Evolutionary conservation across 768 basidiomycete species (phyloP), one percentile per base, ranked within the genome.

Genomic region (Scleroderma citrinum): DNA sequence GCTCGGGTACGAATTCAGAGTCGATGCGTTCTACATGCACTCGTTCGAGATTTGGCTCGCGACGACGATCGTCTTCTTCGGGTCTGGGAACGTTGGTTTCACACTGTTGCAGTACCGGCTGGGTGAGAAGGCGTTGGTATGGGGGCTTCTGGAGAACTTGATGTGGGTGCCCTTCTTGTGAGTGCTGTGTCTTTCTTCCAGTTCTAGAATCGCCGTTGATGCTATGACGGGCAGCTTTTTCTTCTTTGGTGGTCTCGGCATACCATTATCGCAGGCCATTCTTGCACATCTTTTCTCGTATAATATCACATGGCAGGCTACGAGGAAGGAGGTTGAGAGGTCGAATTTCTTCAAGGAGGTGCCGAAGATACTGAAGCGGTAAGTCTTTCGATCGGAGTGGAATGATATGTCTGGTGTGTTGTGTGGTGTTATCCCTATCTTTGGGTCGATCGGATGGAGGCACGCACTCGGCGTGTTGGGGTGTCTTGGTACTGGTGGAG

Each of bases 281-380:
- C 67, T 77, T 38, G 73, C 77, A 1, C 80, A 82, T 61, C 24
- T 81, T 17, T 75, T 80, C 59, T 77, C 78, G 31, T 82, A 79
- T 56, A 73, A 83, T 60, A 75, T 78, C 60, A 67, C 65, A 12
- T 82, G 81, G 81, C 70, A 72, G 5, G 73, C 80, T 29, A 83
- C 81, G 6, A 75, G 78, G 57, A 92, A 92, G 77, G 87, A 89
- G 66, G 88, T 93, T 35, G 85, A 92, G 66, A 76, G 80, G 42
- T 88, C 86, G 5, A 93, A 92, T 63, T 92, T 95, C 73, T 92
- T 87, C 78, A 79, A 86, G 48, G 92, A 95, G 65, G 81, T 92
- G 20, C 92, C 92, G 4, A 80, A 75, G 53, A 91, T 94, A 62
- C 71, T 82, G 66, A 81, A 83, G 59, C 56, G 63, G 63, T 65